These are phyloP conservation scores for Rhytidhysteron rufulum DNA, from an alignment of 2,329 filamentous ascomycete genomes.

Conservation along the genomic window DNA sequence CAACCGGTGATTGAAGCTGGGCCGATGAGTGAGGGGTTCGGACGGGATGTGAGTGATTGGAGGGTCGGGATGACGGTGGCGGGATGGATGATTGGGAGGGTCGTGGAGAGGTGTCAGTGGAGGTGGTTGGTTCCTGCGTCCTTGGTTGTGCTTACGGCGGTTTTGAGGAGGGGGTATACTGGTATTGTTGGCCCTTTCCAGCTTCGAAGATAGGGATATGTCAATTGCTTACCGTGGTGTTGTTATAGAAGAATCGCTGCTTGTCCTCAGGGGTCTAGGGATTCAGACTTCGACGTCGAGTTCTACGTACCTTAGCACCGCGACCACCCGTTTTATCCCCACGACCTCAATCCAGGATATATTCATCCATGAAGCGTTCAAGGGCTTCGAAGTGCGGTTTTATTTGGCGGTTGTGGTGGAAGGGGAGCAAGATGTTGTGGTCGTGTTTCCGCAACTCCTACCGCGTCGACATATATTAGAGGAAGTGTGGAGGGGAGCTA, in stretches of 20 bases:
- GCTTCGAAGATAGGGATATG: conserved; percentile 9
- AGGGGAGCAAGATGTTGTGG: conserved; percentile 80
- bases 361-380: conserved; percentile 91
- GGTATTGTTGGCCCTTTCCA: conserved; percentile 34
- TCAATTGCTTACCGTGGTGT: conserved; percentile 8
- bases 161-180: conserved; percentile 48
- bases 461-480: conserved; percentile 74
- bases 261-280: conserved; percentile 83
- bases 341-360: conserved; percentile 91
- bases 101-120: conserved; percentile 40
- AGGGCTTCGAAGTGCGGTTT: conserved; percentile 83
- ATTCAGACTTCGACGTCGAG: conserved; percentile 80
- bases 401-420: conserved; percentile 89
- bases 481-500: conserved; percentile 82
- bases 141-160: conserved; percentile 39
- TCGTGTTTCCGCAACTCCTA: conserved; percentile 86
- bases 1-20: no score
- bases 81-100: no score
- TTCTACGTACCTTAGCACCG: conserved; percentile 60
- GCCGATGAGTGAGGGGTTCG: no score
- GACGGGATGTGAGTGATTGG: no score
- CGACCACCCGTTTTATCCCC: conserved; percentile 74
- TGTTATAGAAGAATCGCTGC: conserved; percentile 69
- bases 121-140: conserved; percentile 39
- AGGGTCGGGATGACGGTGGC: no score